Evolutionary conservation across 768 basidiomycete genomes (phyloP), one percentile per base, ranked within the genome.

Genomic region (Lyophyllum decastes): DNA sequence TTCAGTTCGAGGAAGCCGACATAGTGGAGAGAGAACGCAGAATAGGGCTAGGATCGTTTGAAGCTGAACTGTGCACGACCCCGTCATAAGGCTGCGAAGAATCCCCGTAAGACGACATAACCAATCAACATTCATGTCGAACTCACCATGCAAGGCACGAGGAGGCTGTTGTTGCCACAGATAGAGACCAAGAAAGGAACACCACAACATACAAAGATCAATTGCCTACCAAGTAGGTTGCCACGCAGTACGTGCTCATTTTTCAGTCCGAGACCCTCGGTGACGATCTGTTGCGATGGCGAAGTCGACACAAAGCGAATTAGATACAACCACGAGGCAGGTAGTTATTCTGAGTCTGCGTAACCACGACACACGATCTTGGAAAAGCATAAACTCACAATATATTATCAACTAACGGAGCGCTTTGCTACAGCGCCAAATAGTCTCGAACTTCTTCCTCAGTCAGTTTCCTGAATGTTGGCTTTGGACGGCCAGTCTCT

Each of bases 371-470:
- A 41, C 5, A 10, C 6, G 6, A 10, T 19, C 40, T 19, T 2
- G 4, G 40, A 19, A 54, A 49, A 41, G 56, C 8, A 54, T 60
- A 30, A 60, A 73, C 70, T 66, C 70, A 70, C 69, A 66, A 57
- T 44, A 30, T 58, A 54, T 52, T 61, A 58, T 48, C 54, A 57
- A 52, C 51, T 58, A 45, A 50, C 21, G 30, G 41, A 54, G 40
- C 17, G 30, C 25, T 57, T 43, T 57, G 60, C 69, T 87, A 94
- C 77, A 94, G 75, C 35, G 92, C 88, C 70, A 98, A 76, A 76
- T 98, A 99, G 76, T 99, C 97, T 61, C 88, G 85, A 58, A 99
- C 93, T 78, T 99, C 97, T 72, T 96, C 93, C 77, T 99, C 96
- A 21, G 87, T 88, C 68, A 99, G 75, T 75, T 97, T 98, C 71